Evolutionary conservation across 768 basidiomycete species (phyloP).

Genomic region (Pulveroboletus sp.): DNA sequence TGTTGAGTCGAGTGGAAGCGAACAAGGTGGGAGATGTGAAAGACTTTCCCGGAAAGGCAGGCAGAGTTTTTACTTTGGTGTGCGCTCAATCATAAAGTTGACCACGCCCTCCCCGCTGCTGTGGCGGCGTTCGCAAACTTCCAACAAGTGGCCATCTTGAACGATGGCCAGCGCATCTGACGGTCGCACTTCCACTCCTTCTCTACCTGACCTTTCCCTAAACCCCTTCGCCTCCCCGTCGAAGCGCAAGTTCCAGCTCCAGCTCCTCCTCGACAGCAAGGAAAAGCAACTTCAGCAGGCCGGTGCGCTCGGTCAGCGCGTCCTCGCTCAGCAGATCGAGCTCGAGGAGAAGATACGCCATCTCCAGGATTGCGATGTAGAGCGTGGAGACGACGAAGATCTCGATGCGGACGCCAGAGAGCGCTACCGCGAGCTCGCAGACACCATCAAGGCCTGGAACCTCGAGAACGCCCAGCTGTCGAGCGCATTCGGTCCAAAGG

Average conservation of each 20-base stretch:
- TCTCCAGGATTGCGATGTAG: conserved; percentile 66
- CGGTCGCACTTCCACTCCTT: conserved; percentile 29
- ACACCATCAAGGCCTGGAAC: conserved; percentile 75
- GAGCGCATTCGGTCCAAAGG: conserved; percentile 60
- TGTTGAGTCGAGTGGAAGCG: too few relatives aligned
- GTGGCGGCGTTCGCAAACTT: conserved; percentile 7
- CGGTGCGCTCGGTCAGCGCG: conserved; percentile 87
- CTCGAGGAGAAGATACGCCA: conserved; percentile 84
- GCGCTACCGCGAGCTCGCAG: conserved; percentile 70
- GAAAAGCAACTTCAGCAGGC: conserved; percentile 90
- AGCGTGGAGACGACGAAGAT: conserved; percentile 58
- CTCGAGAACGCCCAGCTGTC: conserved; percentile 73
- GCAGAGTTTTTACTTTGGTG: not conserved
- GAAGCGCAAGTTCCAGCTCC: conserved; percentile 59
- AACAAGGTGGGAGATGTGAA: conserved; percentile 5
- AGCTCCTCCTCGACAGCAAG: conserved; percentile 79
- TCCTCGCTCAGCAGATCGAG: conserved; percentile 90
- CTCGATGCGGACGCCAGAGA: conserved; percentile 65
- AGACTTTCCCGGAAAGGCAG: not conserved
- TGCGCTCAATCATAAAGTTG: not conserved
- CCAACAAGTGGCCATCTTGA: conserved; percentile 14
- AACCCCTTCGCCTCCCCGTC: conserved; percentile 45
- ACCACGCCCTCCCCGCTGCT: not conserved
- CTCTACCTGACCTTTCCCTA: conserved; percentile 40
- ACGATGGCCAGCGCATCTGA: conserved; percentile 40